A percentile compares a stretch with the other conserved stretches of the same genome.
phyloP scores from a whole-genome alignment of 805 yeast genomes.

The Tetrapisispora fleetii region DNA sequence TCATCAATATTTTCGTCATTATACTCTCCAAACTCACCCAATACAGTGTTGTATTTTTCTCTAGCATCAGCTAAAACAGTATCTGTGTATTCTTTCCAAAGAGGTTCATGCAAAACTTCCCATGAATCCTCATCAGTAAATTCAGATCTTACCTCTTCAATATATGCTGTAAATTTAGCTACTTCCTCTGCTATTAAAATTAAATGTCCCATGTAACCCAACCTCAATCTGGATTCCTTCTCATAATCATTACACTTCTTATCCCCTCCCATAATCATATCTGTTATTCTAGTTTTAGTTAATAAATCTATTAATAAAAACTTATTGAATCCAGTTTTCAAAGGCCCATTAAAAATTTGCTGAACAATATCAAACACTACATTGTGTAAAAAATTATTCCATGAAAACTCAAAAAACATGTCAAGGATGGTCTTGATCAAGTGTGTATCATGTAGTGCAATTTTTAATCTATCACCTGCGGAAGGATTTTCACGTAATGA shows the following conservation, averaged over 20 bases:
- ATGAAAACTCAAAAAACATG: conserved; percentile 63
- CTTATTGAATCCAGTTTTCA: conserved; percentile 65
- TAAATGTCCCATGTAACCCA: conserved; percentile 95
- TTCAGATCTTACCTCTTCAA: conserved; percentile 28
- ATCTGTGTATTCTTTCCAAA: conserved; percentile 77
- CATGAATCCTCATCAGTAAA: conserved; percentile 20
- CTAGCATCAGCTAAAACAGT: conserved; percentile 79
- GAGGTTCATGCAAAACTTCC: conserved; percentile 18
- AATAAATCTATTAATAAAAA: conserved; percentile 54
- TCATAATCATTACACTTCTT: conserved; percentile 50
- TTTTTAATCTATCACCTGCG: conserved; percentile 65
- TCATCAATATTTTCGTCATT: conserved; percentile 23
- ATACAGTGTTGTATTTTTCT: conserved; percentile 85
- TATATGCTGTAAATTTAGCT: conserved; percentile 62
- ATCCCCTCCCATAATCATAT: conserved; percentile 57
- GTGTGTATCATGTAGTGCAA: conserved; percentile 53
- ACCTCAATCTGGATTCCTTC: conserved; percentile 50
- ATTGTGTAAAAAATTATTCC: conserved; percentile 80
- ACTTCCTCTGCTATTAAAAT: conserved; percentile 93
- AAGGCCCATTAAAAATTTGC: conserved; percentile 66
- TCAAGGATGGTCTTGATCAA: conserved; percentile 50
- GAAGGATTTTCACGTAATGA: conserved; percentile 20
- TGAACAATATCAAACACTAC: conserved; percentile 79
- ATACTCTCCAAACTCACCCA: conserved; percentile 50
- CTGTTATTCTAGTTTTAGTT: conserved; percentile 48